These are phyloP conservation scores for Carallia pectinifolia DNA, from an alignment of 345 rosid genomes.

Conservation along the genomic window DNA sequence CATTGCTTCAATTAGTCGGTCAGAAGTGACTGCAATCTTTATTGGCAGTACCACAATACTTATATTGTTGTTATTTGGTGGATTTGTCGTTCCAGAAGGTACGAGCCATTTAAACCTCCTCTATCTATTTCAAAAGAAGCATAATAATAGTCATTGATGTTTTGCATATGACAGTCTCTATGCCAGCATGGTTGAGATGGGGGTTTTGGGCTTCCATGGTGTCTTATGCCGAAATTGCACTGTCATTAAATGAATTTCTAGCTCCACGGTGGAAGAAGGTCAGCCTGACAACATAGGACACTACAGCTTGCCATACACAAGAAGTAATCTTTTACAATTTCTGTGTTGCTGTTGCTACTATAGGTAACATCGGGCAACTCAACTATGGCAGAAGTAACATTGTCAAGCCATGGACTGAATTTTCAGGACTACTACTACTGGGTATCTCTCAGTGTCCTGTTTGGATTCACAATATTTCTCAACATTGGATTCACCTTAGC, in stretches of 20 bases:
- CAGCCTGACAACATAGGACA: background rate
- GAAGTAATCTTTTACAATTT: background rate
- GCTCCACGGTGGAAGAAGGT: constrained; percentile 61
- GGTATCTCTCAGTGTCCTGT: constrained; percentile 38
- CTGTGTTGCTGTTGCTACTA: background rate
- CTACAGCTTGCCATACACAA: background rate
- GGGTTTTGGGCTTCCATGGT: constrained; percentile 56
- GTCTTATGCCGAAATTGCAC: constrained; percentile 44
- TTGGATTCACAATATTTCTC: constrained; percentile 43
- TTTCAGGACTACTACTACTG: constrained; percentile 32
- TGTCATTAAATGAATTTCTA: constrained; percentile 47
- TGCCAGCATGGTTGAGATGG: constrained; percentile 43
- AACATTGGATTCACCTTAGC: constrained; percentile 40
- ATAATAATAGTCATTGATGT: background rate
- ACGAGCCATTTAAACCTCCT: constrained; percentile 17
- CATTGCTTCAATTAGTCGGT: constrained; percentile 32
- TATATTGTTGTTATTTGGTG: constrained; percentile 37
- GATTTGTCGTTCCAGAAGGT: constrained; percentile 48
- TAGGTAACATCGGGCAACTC: no score
- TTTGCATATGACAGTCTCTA: constrained; percentile 33
- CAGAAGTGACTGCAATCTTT: background rate
- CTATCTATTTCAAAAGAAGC: background rate
- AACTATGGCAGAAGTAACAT: background rate
- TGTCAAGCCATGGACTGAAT: constrained; percentile 30
- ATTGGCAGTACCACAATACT: constrained; percentile 3